Evolutionary conservation across 2,329 filamentous ascomycete genomes (phyloP).

Genomic region (Monosporascus cannonballus): DNA sequence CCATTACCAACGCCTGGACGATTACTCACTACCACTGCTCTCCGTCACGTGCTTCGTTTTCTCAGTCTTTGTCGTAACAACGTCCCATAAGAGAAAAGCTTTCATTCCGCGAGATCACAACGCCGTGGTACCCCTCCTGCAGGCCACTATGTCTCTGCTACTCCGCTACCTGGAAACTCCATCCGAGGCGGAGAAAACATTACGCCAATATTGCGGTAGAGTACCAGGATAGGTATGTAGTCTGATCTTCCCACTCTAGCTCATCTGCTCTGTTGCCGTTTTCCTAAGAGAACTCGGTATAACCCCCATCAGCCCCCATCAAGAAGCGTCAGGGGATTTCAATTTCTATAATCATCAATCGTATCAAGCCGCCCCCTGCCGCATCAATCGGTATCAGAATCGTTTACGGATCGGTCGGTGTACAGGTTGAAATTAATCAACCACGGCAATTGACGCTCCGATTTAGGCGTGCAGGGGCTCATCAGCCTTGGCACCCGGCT

Average conservation of each 20-base stretch:
- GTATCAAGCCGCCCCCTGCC: conserved; percentile 15
- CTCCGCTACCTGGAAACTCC: not conserved
- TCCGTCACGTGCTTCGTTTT: not conserved
- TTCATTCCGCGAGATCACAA: not conserved
- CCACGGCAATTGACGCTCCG: not conserved
- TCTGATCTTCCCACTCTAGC: not conserved
- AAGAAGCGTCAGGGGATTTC: conserved; percentile 10
- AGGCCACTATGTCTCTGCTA: not conserved
- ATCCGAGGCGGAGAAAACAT: not conserved
- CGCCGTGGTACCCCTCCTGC: not conserved
- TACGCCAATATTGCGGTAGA: not conserved
- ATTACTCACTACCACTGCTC: not conserved
- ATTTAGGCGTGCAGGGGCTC: conserved; percentile 29
- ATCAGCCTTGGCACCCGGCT: conserved; percentile 17
- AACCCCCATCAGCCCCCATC: conserved; percentile 5
- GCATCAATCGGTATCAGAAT: conserved; percentile 11
- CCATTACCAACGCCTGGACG: too few relatives aligned
- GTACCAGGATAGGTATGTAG: not conserved
- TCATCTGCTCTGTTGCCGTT: conserved; percentile 1
- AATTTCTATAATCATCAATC: conserved; percentile 19
- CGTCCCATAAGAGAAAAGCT: not conserved
- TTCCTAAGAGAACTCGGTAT: conserved; percentile 12
- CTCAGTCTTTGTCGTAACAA: not conserved
- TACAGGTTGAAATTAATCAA: not conserved
- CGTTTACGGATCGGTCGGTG: conserved; percentile 2